Evolutionary conservation across 495 filamentous ascomycete species (phyloP).

Genomic region (Mytilinidion resinicola): DNA sequence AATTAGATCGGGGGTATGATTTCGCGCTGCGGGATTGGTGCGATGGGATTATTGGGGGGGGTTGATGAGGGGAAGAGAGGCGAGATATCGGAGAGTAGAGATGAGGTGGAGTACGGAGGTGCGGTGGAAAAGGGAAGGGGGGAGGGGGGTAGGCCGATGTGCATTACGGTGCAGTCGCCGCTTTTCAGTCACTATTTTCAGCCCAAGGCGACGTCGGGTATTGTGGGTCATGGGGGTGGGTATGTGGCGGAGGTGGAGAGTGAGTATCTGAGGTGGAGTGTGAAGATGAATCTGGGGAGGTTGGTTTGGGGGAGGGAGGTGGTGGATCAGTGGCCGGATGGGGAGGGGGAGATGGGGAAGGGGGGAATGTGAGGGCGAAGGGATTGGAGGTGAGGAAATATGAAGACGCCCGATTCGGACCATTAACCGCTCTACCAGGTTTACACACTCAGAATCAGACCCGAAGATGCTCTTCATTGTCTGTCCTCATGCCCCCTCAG

Average conservation of each 20-base stretch:
- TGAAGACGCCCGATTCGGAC: too few relatives aligned
- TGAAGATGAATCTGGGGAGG: constrained; percentile 41
- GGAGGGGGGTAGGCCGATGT: constrained; percentile 25
- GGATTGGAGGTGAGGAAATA: too few relatives aligned
- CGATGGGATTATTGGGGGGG: constrained; percentile 23
- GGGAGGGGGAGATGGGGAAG: constrained; percentile 1
- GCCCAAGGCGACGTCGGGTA: constrained; percentile 40
- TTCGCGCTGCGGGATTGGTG: constrained; percentile 46
- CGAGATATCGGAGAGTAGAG: too few relatives aligned
- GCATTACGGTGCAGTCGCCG: constrained; percentile 44
- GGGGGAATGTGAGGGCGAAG: neutral
- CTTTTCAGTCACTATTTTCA: constrained; percentile 42
- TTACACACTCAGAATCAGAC: too few relatives aligned
- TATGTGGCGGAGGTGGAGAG: constrained; percentile 36
- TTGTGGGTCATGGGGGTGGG: constrained; percentile 32
- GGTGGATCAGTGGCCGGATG: constrained; percentile 17
- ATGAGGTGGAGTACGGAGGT: too few relatives aligned
- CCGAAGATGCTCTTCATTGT: too few relatives aligned
- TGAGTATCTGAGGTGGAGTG: constrained; percentile 45
- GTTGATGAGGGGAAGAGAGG: constrained; percentile 19
- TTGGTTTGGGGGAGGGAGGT: constrained; percentile 17
- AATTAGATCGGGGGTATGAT: constrained; percentile 41
- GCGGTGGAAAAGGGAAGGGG: neutral
- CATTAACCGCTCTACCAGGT: too few relatives aligned
- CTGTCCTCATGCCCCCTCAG: too few relatives aligned